phyloP scores from a whole-genome alignment of 148 eudicot genomes.

The Bassia scoparia region DNA sequence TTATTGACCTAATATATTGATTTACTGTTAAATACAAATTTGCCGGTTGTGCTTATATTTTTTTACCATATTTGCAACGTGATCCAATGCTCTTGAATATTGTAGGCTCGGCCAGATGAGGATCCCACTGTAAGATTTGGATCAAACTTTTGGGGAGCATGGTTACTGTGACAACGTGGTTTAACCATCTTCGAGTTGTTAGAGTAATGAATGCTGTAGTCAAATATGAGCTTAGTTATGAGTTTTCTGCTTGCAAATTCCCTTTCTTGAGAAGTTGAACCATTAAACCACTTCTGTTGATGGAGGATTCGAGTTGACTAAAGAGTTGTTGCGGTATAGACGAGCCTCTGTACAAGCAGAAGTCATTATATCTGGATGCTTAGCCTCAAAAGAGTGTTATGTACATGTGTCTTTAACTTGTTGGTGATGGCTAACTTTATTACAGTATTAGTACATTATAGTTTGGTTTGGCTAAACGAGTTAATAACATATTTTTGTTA shows the following conservation, averaged over 20 bases:
- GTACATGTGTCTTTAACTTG: constrained; percentile 2
- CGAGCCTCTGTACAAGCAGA: constrained; percentile 63
- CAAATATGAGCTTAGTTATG: constrained; percentile 53
- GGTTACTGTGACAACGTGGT: constrained; percentile 26
- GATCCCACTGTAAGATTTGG: constrained; percentile 21
- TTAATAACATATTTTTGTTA: no score
- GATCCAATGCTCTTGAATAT: constrained; percentile 2
- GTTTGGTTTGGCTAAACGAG: not conserved
- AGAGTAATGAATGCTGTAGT: constrained; percentile 44
- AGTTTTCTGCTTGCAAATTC: constrained; percentile 65
- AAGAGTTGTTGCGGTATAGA: constrained; percentile 57
- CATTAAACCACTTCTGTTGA: constrained; percentile 54
- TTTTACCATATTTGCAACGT: not conserved
- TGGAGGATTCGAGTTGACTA: constrained; percentile 53
- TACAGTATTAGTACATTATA: not conserved
- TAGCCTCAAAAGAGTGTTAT: constrained; percentile 12
- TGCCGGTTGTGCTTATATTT: no score
- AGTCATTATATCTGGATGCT: constrained; percentile 55
- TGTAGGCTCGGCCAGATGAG: constrained; percentile 69
- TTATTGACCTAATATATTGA: no score
- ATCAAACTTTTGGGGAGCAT: constrained; percentile 33
- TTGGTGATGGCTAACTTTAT: not conserved
- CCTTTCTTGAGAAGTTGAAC: constrained; percentile 72
- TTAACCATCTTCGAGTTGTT: constrained; percentile 49
- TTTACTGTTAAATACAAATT: no score